Conservation (phyloP, 148 eudicot genomes). For the Fagopyrum homotropicum region DNA sequence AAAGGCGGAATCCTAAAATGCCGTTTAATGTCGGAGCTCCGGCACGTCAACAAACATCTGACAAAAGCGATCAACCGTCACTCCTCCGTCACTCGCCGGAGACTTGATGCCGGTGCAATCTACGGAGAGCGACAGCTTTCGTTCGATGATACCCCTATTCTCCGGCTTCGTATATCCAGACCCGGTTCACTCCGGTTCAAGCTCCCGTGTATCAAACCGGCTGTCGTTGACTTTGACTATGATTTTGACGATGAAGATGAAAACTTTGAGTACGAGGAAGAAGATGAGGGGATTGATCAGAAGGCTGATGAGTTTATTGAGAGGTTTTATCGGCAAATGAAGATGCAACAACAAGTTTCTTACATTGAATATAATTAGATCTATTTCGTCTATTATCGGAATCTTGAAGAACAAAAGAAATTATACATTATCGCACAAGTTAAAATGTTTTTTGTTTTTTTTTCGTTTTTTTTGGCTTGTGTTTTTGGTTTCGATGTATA, state of each 20-base stretch:
- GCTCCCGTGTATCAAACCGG: conserved; percentile 68
- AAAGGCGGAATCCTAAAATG: conserved; percentile 52
- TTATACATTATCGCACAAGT: too few species aligned
- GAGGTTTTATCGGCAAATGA: conserved; percentile 61
- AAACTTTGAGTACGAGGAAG: conserved; percentile 19
- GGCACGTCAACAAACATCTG: not conserved
- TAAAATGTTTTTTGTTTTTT: too few species aligned
- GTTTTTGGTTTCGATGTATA: too few species aligned
- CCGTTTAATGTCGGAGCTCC: conserved; percentile 31
- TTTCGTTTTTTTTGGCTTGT: too few species aligned
- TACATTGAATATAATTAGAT: conserved; percentile 31
- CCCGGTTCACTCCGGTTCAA: conserved; percentile 53
- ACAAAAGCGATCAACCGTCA: conserved; percentile 27
- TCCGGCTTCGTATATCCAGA: conserved; percentile 53
- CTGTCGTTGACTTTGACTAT: conserved; percentile 43
- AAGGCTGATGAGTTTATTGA: conserved; percentile 81
- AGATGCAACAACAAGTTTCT: conserved; percentile 69
- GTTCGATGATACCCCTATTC: conserved; percentile 66
- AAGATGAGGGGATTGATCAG: conserved; percentile 50
- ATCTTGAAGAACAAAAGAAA: too few species aligned
- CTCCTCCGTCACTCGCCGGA: not conserved
- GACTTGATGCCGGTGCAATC: conserved; percentile 16
- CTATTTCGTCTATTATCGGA: too few species aligned
- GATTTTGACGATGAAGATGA: conserved; percentile 19
- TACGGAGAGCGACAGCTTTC: conserved; percentile 70